These are phyloP conservation scores for Micromonas commoda DNA, from an alignment of 139 green algal genomes.

Conservation along the genomic window DNA sequence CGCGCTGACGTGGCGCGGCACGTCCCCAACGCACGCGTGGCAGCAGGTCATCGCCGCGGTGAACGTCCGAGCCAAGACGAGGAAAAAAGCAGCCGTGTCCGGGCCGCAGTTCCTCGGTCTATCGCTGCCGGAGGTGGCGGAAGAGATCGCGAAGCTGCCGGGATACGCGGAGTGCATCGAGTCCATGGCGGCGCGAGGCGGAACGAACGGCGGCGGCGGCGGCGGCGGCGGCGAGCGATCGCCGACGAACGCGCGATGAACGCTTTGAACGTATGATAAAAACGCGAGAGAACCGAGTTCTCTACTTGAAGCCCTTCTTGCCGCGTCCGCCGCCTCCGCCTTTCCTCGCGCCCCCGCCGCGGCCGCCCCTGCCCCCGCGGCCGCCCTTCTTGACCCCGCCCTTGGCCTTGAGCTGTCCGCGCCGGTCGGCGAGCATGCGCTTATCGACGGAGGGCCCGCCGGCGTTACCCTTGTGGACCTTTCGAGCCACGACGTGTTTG, in stretches of 20 bases:
- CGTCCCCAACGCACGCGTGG: background rate
- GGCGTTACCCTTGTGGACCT: conserved; percentile 18
- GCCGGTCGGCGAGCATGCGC: conserved; percentile 3
- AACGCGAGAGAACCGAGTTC: background rate
- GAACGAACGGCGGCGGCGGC: background rate
- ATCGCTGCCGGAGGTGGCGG: background rate
- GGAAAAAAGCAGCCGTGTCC: background rate
- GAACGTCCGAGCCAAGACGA: background rate
- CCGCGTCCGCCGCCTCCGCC: background rate
- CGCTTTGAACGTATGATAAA: background rate
- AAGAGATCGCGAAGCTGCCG: background rate
- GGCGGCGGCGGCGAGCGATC: background rate
- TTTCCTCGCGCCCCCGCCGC: background rate
- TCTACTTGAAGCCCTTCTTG: background rate
- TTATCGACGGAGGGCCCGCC: conserved; percentile 21
- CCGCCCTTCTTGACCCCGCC: background rate
- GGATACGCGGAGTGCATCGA: background rate
- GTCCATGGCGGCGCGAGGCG: background rate
- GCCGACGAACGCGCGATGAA: background rate
- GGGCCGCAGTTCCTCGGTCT: background rate
- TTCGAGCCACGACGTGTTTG: conserved; percentile 10
- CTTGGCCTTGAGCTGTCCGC: background rate
- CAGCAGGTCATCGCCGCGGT: background rate
- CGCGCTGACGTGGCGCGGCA: background rate
- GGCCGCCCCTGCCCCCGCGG: background rate